These are phyloP conservation scores for Fusarium sp. DNA, from an alignment of 2,329 filamentous ascomycete species.

Conservation along the genomic window DNA sequence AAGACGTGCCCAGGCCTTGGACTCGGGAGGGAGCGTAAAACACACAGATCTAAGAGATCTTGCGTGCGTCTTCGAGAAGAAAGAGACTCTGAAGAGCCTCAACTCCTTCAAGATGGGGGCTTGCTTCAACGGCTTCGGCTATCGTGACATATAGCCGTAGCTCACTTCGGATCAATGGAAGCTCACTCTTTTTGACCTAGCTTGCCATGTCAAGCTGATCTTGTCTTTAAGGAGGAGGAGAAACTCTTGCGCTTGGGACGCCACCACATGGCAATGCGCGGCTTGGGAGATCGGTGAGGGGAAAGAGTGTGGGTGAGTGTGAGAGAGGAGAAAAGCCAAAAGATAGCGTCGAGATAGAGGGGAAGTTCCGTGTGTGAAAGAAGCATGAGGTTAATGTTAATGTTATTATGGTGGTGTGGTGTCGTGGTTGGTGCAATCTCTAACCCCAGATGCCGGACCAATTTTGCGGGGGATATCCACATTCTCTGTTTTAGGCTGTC, in stretches of 20 bases:
- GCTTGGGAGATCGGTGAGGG: conserved; percentile 12
- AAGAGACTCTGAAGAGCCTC: conserved; percentile 18
- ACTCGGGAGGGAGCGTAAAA: background rate
- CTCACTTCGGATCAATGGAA: conserved; percentile 40
- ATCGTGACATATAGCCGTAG: conserved; percentile 42
- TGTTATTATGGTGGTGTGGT: background rate
- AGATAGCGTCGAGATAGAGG: conserved; percentile 7
- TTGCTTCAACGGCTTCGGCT: conserved; percentile 42
- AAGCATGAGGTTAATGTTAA: conserved; percentile 1
- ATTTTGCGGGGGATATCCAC: conserved; percentile 30
- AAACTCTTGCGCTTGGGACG: conserved; percentile 20
- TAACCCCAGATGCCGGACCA: conserved; percentile 25
- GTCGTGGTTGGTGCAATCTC: conserved; percentile 23
- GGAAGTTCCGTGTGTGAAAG: background rate
- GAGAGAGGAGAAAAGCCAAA: background rate
- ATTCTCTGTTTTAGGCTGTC: background rate
- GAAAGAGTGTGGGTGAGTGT: background rate
- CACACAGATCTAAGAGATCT: background rate
- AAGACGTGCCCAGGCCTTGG: background rate
- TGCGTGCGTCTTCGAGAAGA: conserved; percentile 1
- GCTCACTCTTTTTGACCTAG: conserved; percentile 39
- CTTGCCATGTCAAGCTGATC: conserved; percentile 1
- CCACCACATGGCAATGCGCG: conserved; percentile 45
- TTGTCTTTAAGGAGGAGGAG: background rate
- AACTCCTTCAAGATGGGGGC: conserved; percentile 13